Evolutionary conservation across 2,329 filamentous ascomycete genomes (phyloP).

Genomic region (Monosporascus sp.): DNA sequence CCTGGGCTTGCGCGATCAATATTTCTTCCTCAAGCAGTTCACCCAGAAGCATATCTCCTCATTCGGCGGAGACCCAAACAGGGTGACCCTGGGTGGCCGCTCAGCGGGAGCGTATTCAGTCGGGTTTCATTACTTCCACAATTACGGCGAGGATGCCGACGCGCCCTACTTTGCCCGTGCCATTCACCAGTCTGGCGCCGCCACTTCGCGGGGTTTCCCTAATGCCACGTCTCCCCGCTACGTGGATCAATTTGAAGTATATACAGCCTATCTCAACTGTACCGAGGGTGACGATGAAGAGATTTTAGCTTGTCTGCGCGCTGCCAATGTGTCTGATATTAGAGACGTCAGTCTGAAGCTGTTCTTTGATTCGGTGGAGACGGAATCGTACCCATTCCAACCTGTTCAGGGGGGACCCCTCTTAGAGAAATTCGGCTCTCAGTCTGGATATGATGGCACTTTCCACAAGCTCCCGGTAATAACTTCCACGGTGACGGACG

Average conservation of each 20-base stretch:
- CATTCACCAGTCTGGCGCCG: conserved; percentile 33
- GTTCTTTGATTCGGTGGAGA: conserved; percentile 32
- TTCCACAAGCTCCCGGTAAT: conserved; percentile 33
- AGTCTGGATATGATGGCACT: conserved; percentile 30
- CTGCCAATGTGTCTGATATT: conserved; percentile 31
- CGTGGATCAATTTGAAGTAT: conserved; percentile 26
- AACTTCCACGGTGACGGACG: conserved; percentile 32
- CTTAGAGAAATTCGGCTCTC: conserved; percentile 41
- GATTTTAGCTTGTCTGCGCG: conserved; percentile 34
- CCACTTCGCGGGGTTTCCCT: conserved; percentile 32
- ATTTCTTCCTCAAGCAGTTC: conserved; percentile 15
- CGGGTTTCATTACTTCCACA: conserved; percentile 34
- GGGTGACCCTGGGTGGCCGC: conserved; percentile 14
- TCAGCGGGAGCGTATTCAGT: conserved; percentile 27
- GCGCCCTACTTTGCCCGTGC: conserved; percentile 29
- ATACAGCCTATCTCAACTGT: conserved; percentile 25
- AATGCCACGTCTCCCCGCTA: conserved; percentile 30
- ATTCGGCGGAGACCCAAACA: conserved; percentile 14
- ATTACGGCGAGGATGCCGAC: conserved; percentile 26
- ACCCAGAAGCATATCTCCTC: conserved; percentile 13
- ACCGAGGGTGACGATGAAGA: conserved; percentile 22
- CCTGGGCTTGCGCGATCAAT: conserved; percentile 16
- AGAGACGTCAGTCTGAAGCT: conserved; percentile 33
- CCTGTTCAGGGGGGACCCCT: conserved; percentile 40
- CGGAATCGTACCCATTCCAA: conserved; percentile 44